These are phyloP conservation scores for Monosporozyma siamensis DNA, from an alignment of 805 yeast species.

Conservation along the genomic window DNA sequence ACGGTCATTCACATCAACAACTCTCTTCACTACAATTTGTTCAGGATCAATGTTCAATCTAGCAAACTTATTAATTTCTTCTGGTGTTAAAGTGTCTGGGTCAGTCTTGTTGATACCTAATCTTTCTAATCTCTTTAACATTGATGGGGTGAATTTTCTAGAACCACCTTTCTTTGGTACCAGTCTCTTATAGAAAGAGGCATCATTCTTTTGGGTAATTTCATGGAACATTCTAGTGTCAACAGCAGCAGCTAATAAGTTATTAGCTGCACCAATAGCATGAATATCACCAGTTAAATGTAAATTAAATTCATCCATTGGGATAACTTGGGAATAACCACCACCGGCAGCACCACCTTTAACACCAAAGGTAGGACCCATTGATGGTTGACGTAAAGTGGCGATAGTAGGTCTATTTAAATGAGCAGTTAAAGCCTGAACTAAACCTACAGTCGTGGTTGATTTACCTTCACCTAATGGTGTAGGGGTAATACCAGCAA, in stretches of 20 bases:
- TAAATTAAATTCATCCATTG: slow-evolving; percentile 98
- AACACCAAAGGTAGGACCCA: slow-evolving; percentile 98
- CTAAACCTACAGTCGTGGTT: slow-evolving; percentile 91
- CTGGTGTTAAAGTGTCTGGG: slow-evolving; percentile 71
- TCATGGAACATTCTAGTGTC: slow-evolving; percentile 98
- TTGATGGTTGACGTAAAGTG: slow-evolving; percentile 92
- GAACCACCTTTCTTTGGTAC: slow-evolving; percentile 80
- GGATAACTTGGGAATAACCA: slow-evolving; percentile 94
- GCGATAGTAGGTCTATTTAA: slow-evolving; percentile 78
- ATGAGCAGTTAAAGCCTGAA: slow-evolving; percentile 94
- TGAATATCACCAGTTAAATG: slow-evolving; percentile 97
- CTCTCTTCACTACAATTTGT: slow-evolving; percentile 85
- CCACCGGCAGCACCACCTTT: slow-evolving; percentile 99
- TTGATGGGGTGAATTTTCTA: slow-evolving; percentile 69
- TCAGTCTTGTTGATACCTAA: slow-evolving; percentile 75
- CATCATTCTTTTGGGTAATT: slow-evolving; percentile 66
- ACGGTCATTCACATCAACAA: slow-evolving; percentile 90
- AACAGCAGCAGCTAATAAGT: slow-evolving; percentile 89
- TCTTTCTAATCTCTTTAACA: slow-evolving; percentile 65
- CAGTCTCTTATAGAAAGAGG: slow-evolving; percentile 71
- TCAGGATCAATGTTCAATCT: slow-evolving; percentile 83
- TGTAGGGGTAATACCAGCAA: slow-evolving; percentile 96
- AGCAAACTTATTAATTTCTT: slow-evolving; percentile 66
- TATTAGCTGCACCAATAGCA: slow-evolving; percentile 90
- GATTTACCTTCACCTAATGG: slow-evolving; percentile 98